These are phyloP conservation scores for Calocybe indica DNA, from an alignment of 768 basidiomycete species.

Conservation along the genomic window DNA sequence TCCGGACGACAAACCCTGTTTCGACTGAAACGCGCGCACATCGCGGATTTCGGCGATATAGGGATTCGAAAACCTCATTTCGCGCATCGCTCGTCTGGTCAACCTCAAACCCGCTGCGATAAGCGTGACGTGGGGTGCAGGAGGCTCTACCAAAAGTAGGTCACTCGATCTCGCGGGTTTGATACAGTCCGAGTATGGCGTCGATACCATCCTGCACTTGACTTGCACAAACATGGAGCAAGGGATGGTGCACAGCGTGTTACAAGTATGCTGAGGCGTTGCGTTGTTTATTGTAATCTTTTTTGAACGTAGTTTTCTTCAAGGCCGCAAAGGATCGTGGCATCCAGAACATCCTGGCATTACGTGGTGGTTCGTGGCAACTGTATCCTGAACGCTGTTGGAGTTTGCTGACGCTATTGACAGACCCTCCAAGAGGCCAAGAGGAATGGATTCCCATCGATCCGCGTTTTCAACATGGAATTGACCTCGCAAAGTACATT, in stretches of 20 bases:
- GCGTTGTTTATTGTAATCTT: slow-evolving; percentile 4
- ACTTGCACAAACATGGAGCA: slow-evolving; percentile 97
- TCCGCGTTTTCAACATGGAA: slow-evolving; percentile 74
- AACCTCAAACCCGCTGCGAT: slow-evolving; percentile 75
- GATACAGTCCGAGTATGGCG: slow-evolving; percentile 63
- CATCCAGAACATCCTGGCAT: slow-evolving; percentile 84
- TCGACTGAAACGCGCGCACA: no score
- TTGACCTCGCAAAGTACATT: slow-evolving; percentile 91
- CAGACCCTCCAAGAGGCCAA: slow-evolving; percentile 90
- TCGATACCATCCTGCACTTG: slow-evolving; percentile 89
- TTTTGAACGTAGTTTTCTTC: slow-evolving; percentile 1
- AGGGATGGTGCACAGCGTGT: slow-evolving; percentile 80
- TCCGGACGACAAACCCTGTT: neutral
- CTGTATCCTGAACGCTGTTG: neutral
- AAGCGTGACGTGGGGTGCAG: slow-evolving; percentile 97
- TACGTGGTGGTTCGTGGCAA: slow-evolving; percentile 71
- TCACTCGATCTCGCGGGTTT: slow-evolving; percentile 83
- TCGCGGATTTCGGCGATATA: slow-evolving; percentile 21
- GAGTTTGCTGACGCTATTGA: neutral
- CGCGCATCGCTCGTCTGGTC: slow-evolving; percentile 82
- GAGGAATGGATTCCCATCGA: slow-evolving; percentile 91
- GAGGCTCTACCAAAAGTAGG: slow-evolving; percentile 84
- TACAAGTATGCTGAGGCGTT: slow-evolving; percentile 51
- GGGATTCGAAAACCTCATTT: slow-evolving; percentile 88
- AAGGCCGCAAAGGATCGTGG: slow-evolving; percentile 77